Conservation (phyloP, 2,329 filamentous ascomycete species). For the Diaporthe sp. region DNA sequence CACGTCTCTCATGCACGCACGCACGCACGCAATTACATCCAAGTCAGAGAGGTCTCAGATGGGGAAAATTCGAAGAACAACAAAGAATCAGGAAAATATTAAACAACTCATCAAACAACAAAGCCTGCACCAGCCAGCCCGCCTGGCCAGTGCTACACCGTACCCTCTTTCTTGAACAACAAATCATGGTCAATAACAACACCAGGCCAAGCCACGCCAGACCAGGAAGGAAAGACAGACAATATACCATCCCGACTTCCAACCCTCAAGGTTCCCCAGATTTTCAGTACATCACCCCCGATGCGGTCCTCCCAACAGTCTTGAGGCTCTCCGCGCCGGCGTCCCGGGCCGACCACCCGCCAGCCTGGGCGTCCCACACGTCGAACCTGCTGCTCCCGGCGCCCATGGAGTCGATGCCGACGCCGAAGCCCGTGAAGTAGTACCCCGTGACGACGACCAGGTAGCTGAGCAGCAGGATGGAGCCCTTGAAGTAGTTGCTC, state of each 20-base stretch:
- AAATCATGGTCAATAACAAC: not conserved
- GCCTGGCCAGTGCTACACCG: not conserved
- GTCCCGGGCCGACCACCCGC: slow-evolving; percentile 63
- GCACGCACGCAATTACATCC: not conserved
- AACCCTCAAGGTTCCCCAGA: not conserved
- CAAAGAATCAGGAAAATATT: slow-evolving; percentile 7
- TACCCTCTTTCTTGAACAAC: not conserved
- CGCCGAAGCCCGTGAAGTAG: slow-evolving; percentile 78
- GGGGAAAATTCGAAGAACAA: not conserved
- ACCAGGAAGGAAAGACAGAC: not conserved
- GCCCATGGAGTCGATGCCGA: slow-evolving; percentile 32
- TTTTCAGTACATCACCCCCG: slow-evolving; percentile 53
- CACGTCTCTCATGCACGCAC: slow-evolving; percentile 10
- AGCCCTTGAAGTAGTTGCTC: slow-evolving; percentile 99
- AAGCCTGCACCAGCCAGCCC: not conserved
- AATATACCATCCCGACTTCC: not conserved
- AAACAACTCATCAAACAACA: slow-evolving; percentile 9
- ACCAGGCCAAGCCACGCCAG: not conserved
- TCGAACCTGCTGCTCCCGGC: slow-evolving; percentile 65
- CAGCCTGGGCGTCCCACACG: slow-evolving; percentile 63
- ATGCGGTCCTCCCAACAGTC: slow-evolving; percentile 64
- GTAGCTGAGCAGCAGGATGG: slow-evolving; percentile 93
- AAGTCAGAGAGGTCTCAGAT: not conserved
- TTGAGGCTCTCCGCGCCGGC: slow-evolving; percentile 52
- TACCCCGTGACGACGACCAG: slow-evolving; percentile 93